Evolutionary conservation across 2,329 filamentous ascomycete genomes (phyloP), one percentile per base, ranked within the genome.

Genomic region (Stagonosporopsis tanaceti): DNA sequence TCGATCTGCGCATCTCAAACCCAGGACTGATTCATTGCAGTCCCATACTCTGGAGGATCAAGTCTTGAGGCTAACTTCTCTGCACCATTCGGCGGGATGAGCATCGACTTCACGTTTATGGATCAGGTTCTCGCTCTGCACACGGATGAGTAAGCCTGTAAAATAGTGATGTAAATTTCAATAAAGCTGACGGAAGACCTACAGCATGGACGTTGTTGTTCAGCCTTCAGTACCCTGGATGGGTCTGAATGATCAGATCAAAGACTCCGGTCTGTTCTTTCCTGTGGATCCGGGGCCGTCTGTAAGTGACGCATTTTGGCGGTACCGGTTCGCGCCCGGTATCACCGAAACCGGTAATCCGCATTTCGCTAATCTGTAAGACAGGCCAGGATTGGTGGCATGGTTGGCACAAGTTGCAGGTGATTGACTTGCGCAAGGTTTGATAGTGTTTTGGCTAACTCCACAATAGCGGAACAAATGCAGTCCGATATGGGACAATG

Each of bases 141-240:
- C 74, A 88, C 90, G 65, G 89, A 91, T 4, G 93, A 97, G 75
- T 76, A 69, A 71, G 75, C 65, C 28, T 50, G 27, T 32, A 34
- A 20, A 45, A 50, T 32, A 17, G 15, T 28, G 38, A 30, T n/a
- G 37, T 30, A 5, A 20, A 12, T 12, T 20, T 9, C 27, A n/a
- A 32, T 25, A 25, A 25, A 15, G 53, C 67, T 76, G 57, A 75
- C 62, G 22, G 62, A 37, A 53, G 37, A 37, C 25, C 1, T 38
- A 38, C 42, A 84, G 74, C 73, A 92, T 97, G 90, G 93, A 97
- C 67, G 84, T 97, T 47, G 91, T 96, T 4, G 92, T 97, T 3
- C 93, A 97, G 74, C 93, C 93, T 3, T 91, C 90, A 6, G 89
- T 97, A 9, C 89, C 90, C n/a, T 97, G 93, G 93, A 93, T 96